phyloP scores from a whole-genome alignment of 2,329 filamentous ascomycete species.

The Geosmithia flava region DNA sequence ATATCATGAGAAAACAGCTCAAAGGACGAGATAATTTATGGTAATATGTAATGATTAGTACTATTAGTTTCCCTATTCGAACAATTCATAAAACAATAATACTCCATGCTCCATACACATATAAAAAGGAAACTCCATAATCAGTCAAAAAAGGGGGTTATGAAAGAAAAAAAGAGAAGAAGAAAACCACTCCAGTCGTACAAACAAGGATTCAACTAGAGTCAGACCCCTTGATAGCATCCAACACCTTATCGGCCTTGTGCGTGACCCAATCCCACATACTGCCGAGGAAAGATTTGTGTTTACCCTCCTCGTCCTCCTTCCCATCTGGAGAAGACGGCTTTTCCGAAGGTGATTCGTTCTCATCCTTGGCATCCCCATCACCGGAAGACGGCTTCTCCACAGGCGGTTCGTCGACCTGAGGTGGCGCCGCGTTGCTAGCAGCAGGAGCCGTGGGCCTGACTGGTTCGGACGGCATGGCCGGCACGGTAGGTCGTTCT shows the following conservation, averaged over 20 bases:
- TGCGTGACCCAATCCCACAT: slow-evolving; percentile 40
- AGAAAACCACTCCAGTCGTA: not conserved
- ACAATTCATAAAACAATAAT: too few relatives aligned
- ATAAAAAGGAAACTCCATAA: not conserved
- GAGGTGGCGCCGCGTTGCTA: slow-evolving; percentile 1
- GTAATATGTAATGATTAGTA: too few relatives aligned
- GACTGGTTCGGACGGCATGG: not conserved
- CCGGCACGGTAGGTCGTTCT: slow-evolving; percentile 1
- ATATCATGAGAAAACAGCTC: too few relatives aligned
- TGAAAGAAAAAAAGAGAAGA: not conserved
- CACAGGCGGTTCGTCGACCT: not conserved
- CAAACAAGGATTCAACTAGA: not conserved
- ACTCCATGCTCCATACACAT: not conserved
- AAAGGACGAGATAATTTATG: too few relatives aligned
- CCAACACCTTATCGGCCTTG: slow-evolving; percentile 32
- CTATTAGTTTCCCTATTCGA: too few relatives aligned
- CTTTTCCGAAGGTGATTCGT: not conserved
- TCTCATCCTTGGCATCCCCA: not conserved
- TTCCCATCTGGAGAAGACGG: slow-evolving; percentile 6
- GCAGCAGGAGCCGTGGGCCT: not conserved
- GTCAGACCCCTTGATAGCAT: slow-evolving; percentile 22
- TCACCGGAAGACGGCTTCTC: not conserved
- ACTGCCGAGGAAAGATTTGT: slow-evolving; percentile 15
- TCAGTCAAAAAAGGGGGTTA: not conserved
- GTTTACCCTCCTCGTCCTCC: slow-evolving; percentile 15